Percentiles rank a stretch among this genome's conserved stretches.
Conservation (phyloP, 495 filamentous ascomycete species). For the Penicillium psychrofluorescens region DNA sequence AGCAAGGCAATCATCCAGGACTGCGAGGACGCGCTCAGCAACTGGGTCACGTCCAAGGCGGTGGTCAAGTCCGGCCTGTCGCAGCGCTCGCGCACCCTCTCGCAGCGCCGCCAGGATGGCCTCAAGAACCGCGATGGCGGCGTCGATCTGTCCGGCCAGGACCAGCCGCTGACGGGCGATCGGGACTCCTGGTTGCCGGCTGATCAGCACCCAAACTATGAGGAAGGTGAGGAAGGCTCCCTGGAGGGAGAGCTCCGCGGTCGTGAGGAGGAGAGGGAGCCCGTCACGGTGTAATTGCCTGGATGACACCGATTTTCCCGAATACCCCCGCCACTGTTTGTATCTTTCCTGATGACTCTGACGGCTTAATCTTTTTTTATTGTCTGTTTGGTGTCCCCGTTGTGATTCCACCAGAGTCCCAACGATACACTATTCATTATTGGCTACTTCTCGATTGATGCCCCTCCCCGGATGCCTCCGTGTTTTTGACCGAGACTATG, state of each 20-base stretch:
- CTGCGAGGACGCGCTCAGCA: conserved; percentile 93
- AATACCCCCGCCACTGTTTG: background rate
- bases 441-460: no score
- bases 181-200: conserved; percentile 89
- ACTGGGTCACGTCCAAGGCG: conserved; percentile 89
- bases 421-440: no score
- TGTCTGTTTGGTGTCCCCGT: no score
- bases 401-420: no score
- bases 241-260: conserved; percentile 49
- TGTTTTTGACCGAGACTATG: no score
- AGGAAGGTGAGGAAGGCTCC: conserved; percentile 49
- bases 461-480: no score
- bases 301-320: background rate
- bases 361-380: conserved; percentile 9
- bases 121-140: conserved; percentile 51
- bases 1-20: conserved; percentile 99
- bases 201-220: conserved; percentile 62
- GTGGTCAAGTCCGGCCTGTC: conserved; percentile 80
- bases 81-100: conserved; percentile 74
- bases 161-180: conserved; percentile 67
- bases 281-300: conserved; percentile 18
- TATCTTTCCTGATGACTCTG: conserved; percentile 7
- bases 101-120: conserved; percentile 70
- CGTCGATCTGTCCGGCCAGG: conserved; percentile 77
- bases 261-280: conserved; percentile 52